Conservation (phyloP, 1,139 yeast genomes). For the Taphrina sp. region DNA sequence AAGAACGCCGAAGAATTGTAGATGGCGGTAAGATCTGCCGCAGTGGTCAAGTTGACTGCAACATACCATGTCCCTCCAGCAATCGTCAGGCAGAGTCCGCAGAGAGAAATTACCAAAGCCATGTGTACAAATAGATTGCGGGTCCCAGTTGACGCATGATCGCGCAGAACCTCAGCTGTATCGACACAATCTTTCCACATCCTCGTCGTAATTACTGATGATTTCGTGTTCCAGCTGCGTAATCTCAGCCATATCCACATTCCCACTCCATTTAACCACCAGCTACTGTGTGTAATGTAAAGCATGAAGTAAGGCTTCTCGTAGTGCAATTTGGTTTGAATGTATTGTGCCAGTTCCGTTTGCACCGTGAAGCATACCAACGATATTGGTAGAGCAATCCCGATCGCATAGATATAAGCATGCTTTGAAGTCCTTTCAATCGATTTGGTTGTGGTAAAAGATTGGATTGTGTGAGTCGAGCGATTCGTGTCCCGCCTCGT, state of each 20-base stretch:
- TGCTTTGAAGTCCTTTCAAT: slow-evolving; percentile 1
- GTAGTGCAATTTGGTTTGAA: slow-evolving; percentile 58
- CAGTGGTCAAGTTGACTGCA: slow-evolving; percentile 70
- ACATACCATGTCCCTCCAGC: slow-evolving; percentile 89
- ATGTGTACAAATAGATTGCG: slow-evolving; percentile 55
- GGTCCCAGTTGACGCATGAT: slow-evolving; percentile 43
- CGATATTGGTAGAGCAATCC: slow-evolving; percentile 58
- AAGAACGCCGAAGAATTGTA: slow-evolving; percentile 88
- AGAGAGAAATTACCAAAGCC: slow-evolving; percentile 48
- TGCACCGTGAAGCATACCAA: slow-evolving; percentile 68
- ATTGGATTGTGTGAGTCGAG: slow-evolving; percentile 12
- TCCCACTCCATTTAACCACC: slow-evolving; percentile 50
- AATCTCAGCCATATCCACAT: slow-evolving; percentile 30
- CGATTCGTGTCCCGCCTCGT: slow-evolving; percentile 5
- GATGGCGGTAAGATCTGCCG: slow-evolving; percentile 84
- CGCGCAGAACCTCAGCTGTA: slow-evolving; percentile 37
- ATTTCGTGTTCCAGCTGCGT: slow-evolving; percentile 67
- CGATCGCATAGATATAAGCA: slow-evolving; percentile 36
- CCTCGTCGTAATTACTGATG: slow-evolving; percentile 41
- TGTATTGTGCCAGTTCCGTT: slow-evolving; percentile 75
- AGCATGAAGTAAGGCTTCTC: slow-evolving; percentile 69
- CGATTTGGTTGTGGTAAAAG: slow-evolving; percentile 18
- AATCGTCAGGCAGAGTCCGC: slow-evolving; percentile 55
- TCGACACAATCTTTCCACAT: slow-evolving; percentile 37
- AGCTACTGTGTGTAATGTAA: slow-evolving; percentile 72